Base-by-base conservation (phyloP, 495 filamentous ascomycete species). In the Bombardia bombarda region DNA sequence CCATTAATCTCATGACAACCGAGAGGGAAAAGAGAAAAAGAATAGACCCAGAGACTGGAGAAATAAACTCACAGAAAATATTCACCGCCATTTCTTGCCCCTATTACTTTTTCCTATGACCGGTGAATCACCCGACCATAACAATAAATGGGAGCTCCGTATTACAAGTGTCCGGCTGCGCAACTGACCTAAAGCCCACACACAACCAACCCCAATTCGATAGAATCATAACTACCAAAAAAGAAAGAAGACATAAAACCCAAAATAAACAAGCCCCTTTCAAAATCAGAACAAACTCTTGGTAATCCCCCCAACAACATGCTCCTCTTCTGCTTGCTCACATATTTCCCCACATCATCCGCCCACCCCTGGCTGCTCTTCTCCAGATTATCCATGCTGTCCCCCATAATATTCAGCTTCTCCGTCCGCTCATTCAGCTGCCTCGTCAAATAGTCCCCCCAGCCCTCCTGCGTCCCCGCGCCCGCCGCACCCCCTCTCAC, bases 361-460 rank as follows among this genome's bases (percentile, higher is more conserved):
- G 85, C 83, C 76, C 87, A 97, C 35, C 76, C 83, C 43, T 78
- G 74, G 53, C 83, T 92, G 35, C 80, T 80, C 49, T 88, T 77
- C 55, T 90, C 81, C 41, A 95, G 58, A 28, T 75, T 75, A 43
- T 90, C 82, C 81, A 95, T 84, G 10, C 71, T 78, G 58, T 98
- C 93, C 9, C 86, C 84, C 57, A 84, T 79, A 19, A 93, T 68
- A 36, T 77, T 83, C 38, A 98, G 64, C 50, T 80, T 86, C 62
- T 96, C 87, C 3, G 90, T 94, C 25, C 92, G 71, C 58, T 98
- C 90, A 50, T 90, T 85, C 23, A 97, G 62, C 58, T 88, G 83
- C 38, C 89, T 75, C 13, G 83, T 80, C 70, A 96, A 82, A 50
- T 78, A 78, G 20, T 75, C 67, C 4, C 74, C 74, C 74, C 74